A percentile compares a stretch with the other conserved stretches of the same genome.
These are phyloP conservation scores for Paecilomyces sp. DNA, from an alignment of 2,329 filamentous ascomycete genomes.

Conservation along the genomic window DNA sequence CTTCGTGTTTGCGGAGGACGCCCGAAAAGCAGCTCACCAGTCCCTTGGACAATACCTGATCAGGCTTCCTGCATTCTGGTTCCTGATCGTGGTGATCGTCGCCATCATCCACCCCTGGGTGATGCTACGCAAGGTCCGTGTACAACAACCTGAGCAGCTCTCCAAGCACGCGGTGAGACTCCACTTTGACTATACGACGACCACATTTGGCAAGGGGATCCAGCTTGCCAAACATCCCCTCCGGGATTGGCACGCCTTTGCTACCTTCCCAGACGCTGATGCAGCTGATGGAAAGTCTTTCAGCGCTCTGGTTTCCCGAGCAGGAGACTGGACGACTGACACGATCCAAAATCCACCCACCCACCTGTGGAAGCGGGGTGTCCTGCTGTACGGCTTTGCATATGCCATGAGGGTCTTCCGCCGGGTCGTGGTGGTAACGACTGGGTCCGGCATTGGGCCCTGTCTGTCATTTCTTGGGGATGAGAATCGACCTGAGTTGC, in stretches of 20 bases:
- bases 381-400: constrained; percentile 61
- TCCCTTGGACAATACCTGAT: constrained; percentile 35
- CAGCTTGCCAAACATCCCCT: constrained; percentile 58
- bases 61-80: constrained; percentile 56
- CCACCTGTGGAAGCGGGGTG: constrained; percentile 60
- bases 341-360: constrained; percentile 57
- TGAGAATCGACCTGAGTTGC: constrained; percentile 34
- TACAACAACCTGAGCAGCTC: constrained; percentile 57
- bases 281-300: constrained; percentile 43
- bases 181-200: constrained; percentile 58
- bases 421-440: constrained; percentile 60
- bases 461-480: constrained; percentile 55
- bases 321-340: constrained; percentile 65
- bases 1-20: constrained; percentile 46
- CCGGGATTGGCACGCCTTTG: constrained; percentile 69
- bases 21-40: constrained; percentile 25
- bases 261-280: constrained; percentile 58
- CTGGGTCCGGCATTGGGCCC: constrained; percentile 67
- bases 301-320: constrained; percentile 63
- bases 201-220: constrained; percentile 50
- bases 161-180: constrained; percentile 67
- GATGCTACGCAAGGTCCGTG: constrained; percentile 59
- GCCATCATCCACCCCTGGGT: constrained; percentile 68
- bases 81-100: constrained; percentile 56
- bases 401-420: constrained; percentile 61